Conservation (phyloP, 768 basidiomycete genomes). For the Ephemerocybe angulata region DNA sequence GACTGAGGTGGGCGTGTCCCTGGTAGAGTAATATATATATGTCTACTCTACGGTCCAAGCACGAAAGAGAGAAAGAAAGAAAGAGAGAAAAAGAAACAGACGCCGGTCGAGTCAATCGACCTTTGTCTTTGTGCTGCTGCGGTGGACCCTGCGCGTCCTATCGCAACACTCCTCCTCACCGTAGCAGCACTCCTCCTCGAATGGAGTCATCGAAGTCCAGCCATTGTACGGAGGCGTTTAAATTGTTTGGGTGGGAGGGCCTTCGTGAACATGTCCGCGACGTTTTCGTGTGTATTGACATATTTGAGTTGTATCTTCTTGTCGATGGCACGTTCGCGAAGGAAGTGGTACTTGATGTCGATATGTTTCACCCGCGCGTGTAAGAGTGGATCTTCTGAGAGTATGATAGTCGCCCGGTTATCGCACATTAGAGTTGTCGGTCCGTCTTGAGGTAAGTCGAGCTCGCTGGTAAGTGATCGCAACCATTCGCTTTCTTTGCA, state of each 20-base stretch:
- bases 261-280: conserved; percentile 15
- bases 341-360: not conserved
- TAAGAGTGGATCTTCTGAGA: conserved; percentile 30
- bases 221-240: not conserved
- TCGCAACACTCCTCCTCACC: not conserved
- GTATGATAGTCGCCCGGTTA: conserved; percentile 34
- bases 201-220: not conserved
- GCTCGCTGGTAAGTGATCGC: conserved; percentile 8
- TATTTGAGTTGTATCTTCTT: conserved; percentile 1
- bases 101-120: not conserved
- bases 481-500: conserved; percentile 20
- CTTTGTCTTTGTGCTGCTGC: not conserved
- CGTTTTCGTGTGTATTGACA: conserved; percentile 8
- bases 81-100: not conserved
- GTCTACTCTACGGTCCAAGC: not conserved
- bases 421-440: conserved; percentile 22
- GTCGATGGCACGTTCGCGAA: conserved; percentile 1
- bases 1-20: not conserved
- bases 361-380: conserved; percentile 23
- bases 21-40: not conserved
- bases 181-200: not conserved
- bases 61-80: not conserved
- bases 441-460: conserved; percentile 1
- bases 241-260: not conserved
- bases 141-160: not conserved